These are phyloP conservation scores for Colletotrichum tofieldiae DNA, from an alignment of 2,329 filamentous ascomycete genomes.

Conservation along the genomic window DNA sequence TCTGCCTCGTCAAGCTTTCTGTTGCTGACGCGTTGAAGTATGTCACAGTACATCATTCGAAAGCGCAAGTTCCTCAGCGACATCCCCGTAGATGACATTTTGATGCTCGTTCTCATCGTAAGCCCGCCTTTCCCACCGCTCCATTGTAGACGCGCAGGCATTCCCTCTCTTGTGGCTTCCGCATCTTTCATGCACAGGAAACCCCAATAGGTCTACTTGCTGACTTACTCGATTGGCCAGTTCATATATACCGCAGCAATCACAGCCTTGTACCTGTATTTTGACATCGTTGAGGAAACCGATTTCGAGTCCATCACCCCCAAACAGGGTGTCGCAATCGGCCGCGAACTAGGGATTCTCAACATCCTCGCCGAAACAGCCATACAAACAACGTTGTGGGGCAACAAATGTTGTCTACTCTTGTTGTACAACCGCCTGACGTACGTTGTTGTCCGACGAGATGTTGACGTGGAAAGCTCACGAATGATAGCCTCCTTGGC, in stretches of 20 bases:
- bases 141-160: neutral
- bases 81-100: constrained; percentile 29
- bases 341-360: constrained; percentile 25
- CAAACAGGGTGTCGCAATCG: constrained; percentile 1
- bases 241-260: constrained; percentile 25
- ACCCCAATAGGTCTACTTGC: too few relatives aligned
- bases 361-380: constrained; percentile 35
- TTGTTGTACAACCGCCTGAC: constrained; percentile 30
- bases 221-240: neutral
- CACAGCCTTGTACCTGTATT: constrained; percentile 21
- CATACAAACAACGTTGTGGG: constrained; percentile 41
- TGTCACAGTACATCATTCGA: constrained; percentile 35
- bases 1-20: neutral
- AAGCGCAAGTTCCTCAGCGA: constrained; percentile 33
- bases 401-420: constrained; percentile 39
- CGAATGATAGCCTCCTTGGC: constrained; percentile 22
- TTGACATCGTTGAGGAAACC: constrained; percentile 4
- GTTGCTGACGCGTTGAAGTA: constrained; percentile 14
- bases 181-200: neutral
- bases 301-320: constrained; percentile 23
- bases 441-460: constrained; percentile 1
- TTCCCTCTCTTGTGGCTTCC: too few relatives aligned
- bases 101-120: constrained; percentile 34
- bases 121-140: neutral
- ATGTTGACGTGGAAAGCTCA: neutral